These are phyloP conservation scores for Acanthamoeba culbertsoni DNA, from an alignment of 208 protist genomes.

Conservation along the genomic window DNA sequence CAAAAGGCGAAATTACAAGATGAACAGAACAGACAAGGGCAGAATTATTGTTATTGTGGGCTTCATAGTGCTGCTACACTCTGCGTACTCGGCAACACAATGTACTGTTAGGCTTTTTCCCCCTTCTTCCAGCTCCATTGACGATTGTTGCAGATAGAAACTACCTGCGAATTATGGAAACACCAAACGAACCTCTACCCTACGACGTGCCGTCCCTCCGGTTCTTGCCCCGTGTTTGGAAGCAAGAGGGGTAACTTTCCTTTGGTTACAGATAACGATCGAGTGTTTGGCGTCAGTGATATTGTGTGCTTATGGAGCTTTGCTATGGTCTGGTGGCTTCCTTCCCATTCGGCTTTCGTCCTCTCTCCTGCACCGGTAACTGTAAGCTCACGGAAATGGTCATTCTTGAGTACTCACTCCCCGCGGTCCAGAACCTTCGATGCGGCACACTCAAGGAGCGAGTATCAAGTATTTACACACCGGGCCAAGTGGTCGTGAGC, in stretches of 20 bases:
- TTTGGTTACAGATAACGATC: background rate
- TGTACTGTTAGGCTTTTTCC: background rate
- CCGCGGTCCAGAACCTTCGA: background rate
- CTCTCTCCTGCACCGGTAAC: background rate
- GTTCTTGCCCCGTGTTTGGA: background rate
- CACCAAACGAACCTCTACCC: background rate
- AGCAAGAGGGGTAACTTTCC: background rate
- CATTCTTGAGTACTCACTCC: background rate
- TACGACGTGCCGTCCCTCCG: background rate
- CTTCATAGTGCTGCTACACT: background rate
- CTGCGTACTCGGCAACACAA: background rate
- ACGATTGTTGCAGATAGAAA: background rate
- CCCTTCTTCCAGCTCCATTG: background rate
- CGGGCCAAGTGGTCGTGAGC: background rate
- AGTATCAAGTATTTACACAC: background rate
- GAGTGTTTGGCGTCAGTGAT: conserved; percentile 31
- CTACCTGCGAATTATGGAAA: conserved; percentile 34
- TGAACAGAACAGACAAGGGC: background rate
- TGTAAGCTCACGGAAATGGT: background rate
- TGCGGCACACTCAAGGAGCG: background rate
- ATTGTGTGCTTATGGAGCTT: background rate
- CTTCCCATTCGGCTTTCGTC: background rate
- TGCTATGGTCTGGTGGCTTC: background rate
- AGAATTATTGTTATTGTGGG: background rate
- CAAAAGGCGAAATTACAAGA: background rate